Conservation (phyloP, 306 rosid genomes). For the Datisca glomerata region DNA sequence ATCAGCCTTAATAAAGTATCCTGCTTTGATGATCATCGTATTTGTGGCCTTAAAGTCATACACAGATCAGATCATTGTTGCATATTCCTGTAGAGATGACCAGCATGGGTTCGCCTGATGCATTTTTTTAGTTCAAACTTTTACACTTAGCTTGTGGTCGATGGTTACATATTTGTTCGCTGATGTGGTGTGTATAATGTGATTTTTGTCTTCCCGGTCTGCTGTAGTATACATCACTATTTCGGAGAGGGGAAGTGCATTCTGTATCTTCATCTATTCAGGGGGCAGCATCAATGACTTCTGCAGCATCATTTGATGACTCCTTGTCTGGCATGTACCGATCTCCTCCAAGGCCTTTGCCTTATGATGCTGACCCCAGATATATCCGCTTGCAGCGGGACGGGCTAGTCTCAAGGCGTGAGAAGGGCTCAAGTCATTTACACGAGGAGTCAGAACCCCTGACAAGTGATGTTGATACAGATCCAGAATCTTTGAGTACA, state of each 20-base stretch:
- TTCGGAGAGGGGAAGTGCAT: conserved; percentile 71
- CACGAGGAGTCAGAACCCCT: conserved; percentile 89
- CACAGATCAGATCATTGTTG: too few relatives aligned
- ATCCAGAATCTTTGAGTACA: conserved; percentile 43
- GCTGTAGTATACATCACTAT: conserved; percentile 69
- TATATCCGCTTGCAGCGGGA: conserved; percentile 63
- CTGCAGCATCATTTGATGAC: conserved; percentile 66
- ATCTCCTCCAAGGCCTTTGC: conserved; percentile 96
- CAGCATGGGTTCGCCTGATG: too few relatives aligned
- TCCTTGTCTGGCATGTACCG: conserved; percentile 78
- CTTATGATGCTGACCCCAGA: conserved; percentile 80
- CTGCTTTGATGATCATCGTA: too few relatives aligned
- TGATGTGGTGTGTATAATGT: conserved; percentile 4
- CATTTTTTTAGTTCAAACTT: too few relatives aligned
- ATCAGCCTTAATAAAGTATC: too few relatives aligned
- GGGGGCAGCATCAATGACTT: conserved; percentile 65
- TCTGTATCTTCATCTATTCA: conserved; percentile 71
- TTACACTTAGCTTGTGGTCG: too few relatives aligned
- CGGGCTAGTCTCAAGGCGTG: conserved; percentile 76
- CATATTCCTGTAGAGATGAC: too few relatives aligned
- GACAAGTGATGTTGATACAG: conserved; percentile 52
- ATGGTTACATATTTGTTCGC: too few relatives aligned
- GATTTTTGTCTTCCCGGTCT: conserved; percentile 6
- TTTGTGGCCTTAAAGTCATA: too few relatives aligned
- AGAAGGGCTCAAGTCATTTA: conserved; percentile 80